Evolutionary conservation across 2,329 filamentous ascomycete genomes (phyloP), one percentile per base, ranked within the genome.

Genomic region (Monosporascus sp.): DNA sequence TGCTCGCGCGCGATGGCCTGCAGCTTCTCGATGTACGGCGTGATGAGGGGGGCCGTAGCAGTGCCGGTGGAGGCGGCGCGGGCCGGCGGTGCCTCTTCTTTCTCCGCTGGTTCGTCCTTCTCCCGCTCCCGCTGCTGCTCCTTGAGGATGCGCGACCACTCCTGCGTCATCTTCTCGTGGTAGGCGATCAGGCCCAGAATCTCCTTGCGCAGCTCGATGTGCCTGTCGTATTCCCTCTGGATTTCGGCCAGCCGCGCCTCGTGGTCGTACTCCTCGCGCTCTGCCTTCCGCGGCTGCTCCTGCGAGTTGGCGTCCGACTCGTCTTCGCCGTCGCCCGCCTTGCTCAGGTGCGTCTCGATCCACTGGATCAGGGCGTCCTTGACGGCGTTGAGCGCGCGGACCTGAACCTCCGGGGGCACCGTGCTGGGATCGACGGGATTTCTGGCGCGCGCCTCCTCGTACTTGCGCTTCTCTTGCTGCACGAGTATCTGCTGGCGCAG

Each of bases 281-380:
- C 55, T n/a, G 49, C 37, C 37, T 49, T 16, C 19, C 52, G 43
- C 40, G 38, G 49, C 19, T 58, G 46, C 20, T 50, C 38, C 38
- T 54, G 66, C 20, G 55, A 55, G 20, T 55, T 55, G 48, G 45
- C 55, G 14, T 64, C 63, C 4, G 59, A 51, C 22, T 58, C 58
- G 6, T 65, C 63, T 5, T 61, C 56, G 1, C 67, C 64, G 22
- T 69, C 70, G 5, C 75, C 73, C 2, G 81, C 80, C 52, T 79
- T 81, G 50, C 75, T 71, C 22, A 87, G 69, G 64, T 87, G 85
- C 5, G 70, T 72, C 65, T 87, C 84, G 53, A 87, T 85, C 84
- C 84, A 87, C 53, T 69, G 74, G 54, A 87, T 86, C 49, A 87
- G 74, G 56, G 82, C 80, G 50, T 79, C 78, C 17, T 85, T 76